These are phyloP conservation scores for Neonectria punicea DNA, from an alignment of 2,329 filamentous ascomycete species.

Conservation along the genomic window DNA sequence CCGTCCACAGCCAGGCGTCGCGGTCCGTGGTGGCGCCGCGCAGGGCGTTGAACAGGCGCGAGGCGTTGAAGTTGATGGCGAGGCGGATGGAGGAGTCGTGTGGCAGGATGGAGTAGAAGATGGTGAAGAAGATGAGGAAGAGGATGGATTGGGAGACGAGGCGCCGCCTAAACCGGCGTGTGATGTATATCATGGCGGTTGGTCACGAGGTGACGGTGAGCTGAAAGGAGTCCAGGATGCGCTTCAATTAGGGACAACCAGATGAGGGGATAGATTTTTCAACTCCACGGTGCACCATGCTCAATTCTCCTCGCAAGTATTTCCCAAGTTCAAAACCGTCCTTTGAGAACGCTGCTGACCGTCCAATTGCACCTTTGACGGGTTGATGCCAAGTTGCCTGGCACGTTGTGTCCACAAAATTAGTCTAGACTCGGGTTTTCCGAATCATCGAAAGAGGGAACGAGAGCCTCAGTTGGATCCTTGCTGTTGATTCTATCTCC, in stretches of 20 bases:
- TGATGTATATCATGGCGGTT: constrained; percentile 38
- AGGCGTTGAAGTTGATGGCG: constrained; percentile 48
- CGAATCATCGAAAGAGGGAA: not conserved
- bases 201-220: not conserved
- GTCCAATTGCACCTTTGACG: not conserved
- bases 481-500: not conserved
- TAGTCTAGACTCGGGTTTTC: not conserved
- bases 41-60: constrained; percentile 47
- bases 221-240: constrained; percentile 2
- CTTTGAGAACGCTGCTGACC: not conserved
- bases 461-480: not conserved
- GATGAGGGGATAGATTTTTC: not conserved
- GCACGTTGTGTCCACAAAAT: not conserved
- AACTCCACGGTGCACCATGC: constrained; percentile 4
- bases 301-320: not conserved
- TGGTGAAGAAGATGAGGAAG: constrained; percentile 38
- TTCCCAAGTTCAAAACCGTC: not conserved
- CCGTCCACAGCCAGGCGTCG: constrained; percentile 55
- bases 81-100: constrained; percentile 48
- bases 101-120: constrained; percentile 46
- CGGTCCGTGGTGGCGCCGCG: constrained; percentile 42
- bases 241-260: not conserved
- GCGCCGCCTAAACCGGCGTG: constrained; percentile 45
- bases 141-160: constrained; percentile 37
- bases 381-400: not conserved